These are phyloP conservation scores for Corymbia maculata DNA, from an alignment of 345 rosid genomes.

Conservation along the genomic window DNA sequence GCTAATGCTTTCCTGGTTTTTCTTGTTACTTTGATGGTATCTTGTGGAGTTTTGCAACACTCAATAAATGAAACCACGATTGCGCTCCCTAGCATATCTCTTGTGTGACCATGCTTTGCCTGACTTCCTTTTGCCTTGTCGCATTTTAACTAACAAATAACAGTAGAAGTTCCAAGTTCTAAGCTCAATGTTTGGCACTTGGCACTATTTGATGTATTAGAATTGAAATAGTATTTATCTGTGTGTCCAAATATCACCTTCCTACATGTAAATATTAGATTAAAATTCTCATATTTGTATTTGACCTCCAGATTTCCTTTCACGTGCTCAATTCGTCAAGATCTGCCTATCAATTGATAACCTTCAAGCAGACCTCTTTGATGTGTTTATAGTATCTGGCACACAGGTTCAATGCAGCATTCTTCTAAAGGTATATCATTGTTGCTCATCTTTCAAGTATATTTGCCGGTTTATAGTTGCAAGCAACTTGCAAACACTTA, in stretches of 20 bases:
- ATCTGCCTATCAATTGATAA: conserved; percentile 64
- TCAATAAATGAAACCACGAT: too few relatives aligned
- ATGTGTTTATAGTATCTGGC: conserved; percentile 37
- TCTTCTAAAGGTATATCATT: conserved; percentile 52
- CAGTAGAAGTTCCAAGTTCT: neutral
- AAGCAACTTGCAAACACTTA: neutral
- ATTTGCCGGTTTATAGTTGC: neutral
- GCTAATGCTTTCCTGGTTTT: neutral
- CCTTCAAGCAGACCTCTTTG: conserved; percentile 62
- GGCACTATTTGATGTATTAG: neutral
- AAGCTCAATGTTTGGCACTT: neutral
- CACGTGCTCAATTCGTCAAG: conserved; percentile 78
- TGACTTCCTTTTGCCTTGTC: too few relatives aligned
- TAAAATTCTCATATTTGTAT: neutral
- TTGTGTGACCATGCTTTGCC: too few relatives aligned
- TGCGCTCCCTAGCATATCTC: too few relatives aligned
- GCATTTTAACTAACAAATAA: neutral
- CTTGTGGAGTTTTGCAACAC: rapidly evolving
- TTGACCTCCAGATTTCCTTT: conserved; percentile 37
- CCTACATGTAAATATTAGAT: neutral
- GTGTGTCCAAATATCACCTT: too few relatives aligned
- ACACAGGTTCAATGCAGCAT: conserved; percentile 62
- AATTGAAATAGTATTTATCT: too few relatives aligned
- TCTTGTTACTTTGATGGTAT: too few relatives aligned
- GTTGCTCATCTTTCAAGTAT: neutral